Evolutionary conservation across 2,329 filamentous ascomycete genomes (phyloP), one percentile per base, ranked within the genome.

Genomic region (Xylariomycetidae sp.): DNA sequence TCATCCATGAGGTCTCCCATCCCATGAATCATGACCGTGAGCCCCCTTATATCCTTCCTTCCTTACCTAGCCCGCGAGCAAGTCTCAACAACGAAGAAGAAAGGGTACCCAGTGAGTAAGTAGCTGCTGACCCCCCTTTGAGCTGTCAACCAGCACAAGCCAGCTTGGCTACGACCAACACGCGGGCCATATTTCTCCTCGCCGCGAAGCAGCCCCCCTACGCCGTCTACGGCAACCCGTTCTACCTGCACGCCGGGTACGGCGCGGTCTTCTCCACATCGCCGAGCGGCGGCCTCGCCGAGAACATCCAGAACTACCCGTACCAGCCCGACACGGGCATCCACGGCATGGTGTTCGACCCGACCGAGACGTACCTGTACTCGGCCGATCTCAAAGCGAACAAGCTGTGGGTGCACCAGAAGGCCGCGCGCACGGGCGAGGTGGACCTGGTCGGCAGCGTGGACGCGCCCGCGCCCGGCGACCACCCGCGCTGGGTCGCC

Each of bases 401-500:
- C 65, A 84, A 84, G 61, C 68, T 94, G 46, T 94, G 88, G 88
- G 83, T 82, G 15, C 88, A 94, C 62, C 77, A 77, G 56, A 89
- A 89, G 59, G 72, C 75, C 38, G 16, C 48, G 8, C n/a, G n/a
- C n/a, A 48, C 73, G 3, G 82, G 82, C 12, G 66, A 72, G 32
- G 63, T 92, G 37, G 72, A 77, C 30, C 73, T 88, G 14, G 73
- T 90, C 35, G 86, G 85, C 46, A 79, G 73, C 52, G 70, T 89
- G 20, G 75, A 83, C 42, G 86, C 86, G 17, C 85, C 86, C 0
- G 70, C 72, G 28, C 62, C 74, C 3, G 71, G 72, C 40, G 88
- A 94, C 59, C 88, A 92, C 58, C 88, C 88, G 12, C 77, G 88
- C 51, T 94, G 88, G 88, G 85, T 94, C 11, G 86, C 86, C 48